Conservation (phyloP, 176 grass and related monocot species). For the Oryza punctata region DNA sequence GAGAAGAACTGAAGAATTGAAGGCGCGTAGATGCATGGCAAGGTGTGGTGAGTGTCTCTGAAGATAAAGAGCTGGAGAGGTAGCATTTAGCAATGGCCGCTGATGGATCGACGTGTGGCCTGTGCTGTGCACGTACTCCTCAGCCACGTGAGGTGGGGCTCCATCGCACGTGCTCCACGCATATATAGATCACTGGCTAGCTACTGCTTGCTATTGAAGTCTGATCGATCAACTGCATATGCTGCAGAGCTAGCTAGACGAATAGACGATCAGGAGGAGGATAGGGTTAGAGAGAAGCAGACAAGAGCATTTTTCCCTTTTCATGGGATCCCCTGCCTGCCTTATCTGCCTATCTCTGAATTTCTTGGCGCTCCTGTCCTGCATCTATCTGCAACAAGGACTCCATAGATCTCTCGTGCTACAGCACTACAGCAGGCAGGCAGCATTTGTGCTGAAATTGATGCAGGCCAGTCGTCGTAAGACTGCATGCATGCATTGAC, state of each 20-base stretch:
- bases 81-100: background rate
- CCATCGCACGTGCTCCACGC: slow-evolving; percentile 51
- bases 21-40: background rate
- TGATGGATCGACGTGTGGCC: slow-evolving; percentile 10
- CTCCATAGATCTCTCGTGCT: background rate
- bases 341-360: background rate
- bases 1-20: background rate
- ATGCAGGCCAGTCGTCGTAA: background rate
- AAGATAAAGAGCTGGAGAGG: background rate
- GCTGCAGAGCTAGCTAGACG: background rate
- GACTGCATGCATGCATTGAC: slow-evolving; percentile 27
- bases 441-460: slow-evolving; percentile 5
- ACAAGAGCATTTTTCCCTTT: slow-evolving; percentile 11
- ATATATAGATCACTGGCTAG: background rate
- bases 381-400: no score
- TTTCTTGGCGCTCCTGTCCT: no score
- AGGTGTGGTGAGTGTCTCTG: background rate
- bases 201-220: background rate
- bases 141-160: slow-evolving; percentile 57
- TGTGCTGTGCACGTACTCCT: background rate
- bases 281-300: slow-evolving; percentile 11
- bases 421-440: background rate
- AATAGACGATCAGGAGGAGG: background rate
- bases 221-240: background rate
- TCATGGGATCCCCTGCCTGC: slow-evolving; percentile 27